Evolutionary conservation across 805 yeast genomes (phyloP), one percentile per base, ranked within the genome.

Genomic region (Spathaspora gorwiae): DNA sequence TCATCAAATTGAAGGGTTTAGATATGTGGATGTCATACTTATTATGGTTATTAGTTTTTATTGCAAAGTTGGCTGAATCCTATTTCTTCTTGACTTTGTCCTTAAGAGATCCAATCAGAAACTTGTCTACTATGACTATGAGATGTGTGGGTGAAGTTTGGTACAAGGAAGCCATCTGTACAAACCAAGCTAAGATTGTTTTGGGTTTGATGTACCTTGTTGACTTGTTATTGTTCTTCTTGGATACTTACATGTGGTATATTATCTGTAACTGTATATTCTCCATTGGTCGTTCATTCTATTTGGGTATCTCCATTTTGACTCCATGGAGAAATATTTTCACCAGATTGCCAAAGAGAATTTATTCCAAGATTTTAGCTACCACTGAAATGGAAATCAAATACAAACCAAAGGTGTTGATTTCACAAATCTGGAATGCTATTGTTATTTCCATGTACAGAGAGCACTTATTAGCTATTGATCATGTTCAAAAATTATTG

Each of bases 321-420:
- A 94, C 99, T 36, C 99, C 99, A 51, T 94, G 99, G 99, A 88
- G 98, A 81, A 94, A 95, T 68, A 90, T 94, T 57, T 94, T 92
- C 78, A 84, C 97, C 44, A 84, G 99, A 71, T 76, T 94, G 65
- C 99, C 99, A 65, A 94, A 94, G 83, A 89, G 99, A 83, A 89
- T 94, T 56, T 95, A 94, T 78, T 89, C 97, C 46, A 94, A 94
- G 81, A 84, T 94, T 54, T 80, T 94, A 71, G 98, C 98, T 39
- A 94, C 99, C 33, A 87, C 96, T 54, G 98, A 94, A 67, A 92
- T 95, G 99, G 98, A 94, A 75, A 89, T 92, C 65, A 92, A 94
- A 76, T 94, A 94, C 75, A 92, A 94, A 73, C 98, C 99, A 55
- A 94, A 94, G 80, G 97, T 94, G 54, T 78, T 94, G 66, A 92